Percentiles rank a stretch among this genome's conserved stretches.
These are phyloP conservation scores for Aspergillus sp. DNA, from an alignment of 2,329 filamentous ascomycete genomes.

Conservation along the genomic window DNA sequence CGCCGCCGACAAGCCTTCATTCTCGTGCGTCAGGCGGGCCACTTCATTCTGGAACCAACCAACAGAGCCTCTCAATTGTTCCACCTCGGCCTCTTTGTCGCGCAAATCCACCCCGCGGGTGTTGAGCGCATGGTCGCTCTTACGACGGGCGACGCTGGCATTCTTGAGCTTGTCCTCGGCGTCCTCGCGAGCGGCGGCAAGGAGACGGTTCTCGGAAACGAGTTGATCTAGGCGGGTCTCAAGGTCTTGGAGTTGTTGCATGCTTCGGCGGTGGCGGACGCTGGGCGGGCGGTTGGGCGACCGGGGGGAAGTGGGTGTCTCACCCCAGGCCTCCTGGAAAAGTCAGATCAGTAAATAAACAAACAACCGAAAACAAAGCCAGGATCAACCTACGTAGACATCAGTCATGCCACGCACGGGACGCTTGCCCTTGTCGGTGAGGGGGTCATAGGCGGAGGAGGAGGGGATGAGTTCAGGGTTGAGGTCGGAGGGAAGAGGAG, in stretches of 20 bases:
- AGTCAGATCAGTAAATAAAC: slow-evolving; percentile 18
- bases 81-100: slow-evolving; percentile 80
- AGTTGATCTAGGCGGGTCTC: slow-evolving; percentile 78
- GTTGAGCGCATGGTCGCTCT: slow-evolving; percentile 49
- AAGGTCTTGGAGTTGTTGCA: slow-evolving; percentile 84
- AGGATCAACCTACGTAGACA: slow-evolving; percentile 67
- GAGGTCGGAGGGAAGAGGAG: slow-evolving; percentile 13
- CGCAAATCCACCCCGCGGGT: slow-evolving; percentile 61
- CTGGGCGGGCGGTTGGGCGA: slow-evolving; percentile 91
- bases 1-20: slow-evolving; percentile 66
- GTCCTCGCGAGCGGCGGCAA: slow-evolving; percentile 61
- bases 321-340: slow-evolving; percentile 79
- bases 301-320: slow-evolving; percentile 71
- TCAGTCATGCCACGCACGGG: slow-evolving; percentile 81
- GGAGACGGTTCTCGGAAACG: slow-evolving; percentile 69
- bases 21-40: slow-evolving; percentile 68
- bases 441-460: slow-evolving; percentile 58
- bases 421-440: slow-evolving; percentile 79
- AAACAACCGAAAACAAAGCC: slow-evolving; percentile 13
- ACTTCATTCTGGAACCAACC: slow-evolving; percentile 76
- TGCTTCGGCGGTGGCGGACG: slow-evolving; percentile 93
- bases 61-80: slow-evolving; percentile 67
- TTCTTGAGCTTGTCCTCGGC: slow-evolving; percentile 57
- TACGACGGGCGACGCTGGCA: slow-evolving; percentile 44
- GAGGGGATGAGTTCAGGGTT: slow-evolving; percentile 33